phyloP scores from a whole-genome alignment of 768 basidiomycete species.

The Calocybe gangraenosa region DNA sequence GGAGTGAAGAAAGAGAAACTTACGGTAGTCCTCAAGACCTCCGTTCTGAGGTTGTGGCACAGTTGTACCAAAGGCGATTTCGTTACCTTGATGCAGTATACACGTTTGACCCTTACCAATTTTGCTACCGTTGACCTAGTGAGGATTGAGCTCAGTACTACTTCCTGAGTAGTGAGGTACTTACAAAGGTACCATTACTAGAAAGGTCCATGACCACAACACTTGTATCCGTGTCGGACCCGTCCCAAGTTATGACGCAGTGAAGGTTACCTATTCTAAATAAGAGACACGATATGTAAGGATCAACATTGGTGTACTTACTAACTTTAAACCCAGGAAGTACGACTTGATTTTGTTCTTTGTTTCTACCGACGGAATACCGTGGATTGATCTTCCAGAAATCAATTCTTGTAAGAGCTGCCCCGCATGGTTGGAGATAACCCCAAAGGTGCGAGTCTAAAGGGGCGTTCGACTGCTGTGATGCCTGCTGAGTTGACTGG shows the following conservation, averaged over 20 bases:
- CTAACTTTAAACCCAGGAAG: slow-evolving; percentile 73
- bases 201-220: slow-evolving; percentile 54
- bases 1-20: slow-evolving; percentile 22
- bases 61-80: slow-evolving; percentile 77
- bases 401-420: slow-evolving; percentile 50
- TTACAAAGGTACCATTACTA: slow-evolving; percentile 72
- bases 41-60: slow-evolving; percentile 38
- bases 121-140: slow-evolving; percentile 63
- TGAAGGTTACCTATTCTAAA: slow-evolving; percentile 49
- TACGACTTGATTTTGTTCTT: slow-evolving; percentile 44
- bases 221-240: slow-evolving; percentile 35
- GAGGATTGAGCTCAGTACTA: not conserved
- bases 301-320: slow-evolving; percentile 32
- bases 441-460: slow-evolving; percentile 59
- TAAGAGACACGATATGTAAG: slow-evolving; percentile 5
- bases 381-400: slow-evolving; percentile 49
- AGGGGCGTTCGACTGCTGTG: slow-evolving; percentile 26
- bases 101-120: slow-evolving; percentile 53
- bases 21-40: slow-evolving; percentile 71
- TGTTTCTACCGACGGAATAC: slow-evolving; percentile 54
- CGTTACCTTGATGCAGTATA: slow-evolving; percentile 74
- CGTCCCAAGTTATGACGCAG: slow-evolving; percentile 58
- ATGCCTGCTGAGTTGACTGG: slow-evolving; percentile 41
- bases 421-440: slow-evolving; percentile 61
- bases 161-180: slow-evolving; percentile 19